A percentile compares a stretch with the other conserved stretches of the same genome.
phyloP scores from a whole-genome alignment of 2,329 filamentous ascomycete species.

The Nothophoma quercina region DNA sequence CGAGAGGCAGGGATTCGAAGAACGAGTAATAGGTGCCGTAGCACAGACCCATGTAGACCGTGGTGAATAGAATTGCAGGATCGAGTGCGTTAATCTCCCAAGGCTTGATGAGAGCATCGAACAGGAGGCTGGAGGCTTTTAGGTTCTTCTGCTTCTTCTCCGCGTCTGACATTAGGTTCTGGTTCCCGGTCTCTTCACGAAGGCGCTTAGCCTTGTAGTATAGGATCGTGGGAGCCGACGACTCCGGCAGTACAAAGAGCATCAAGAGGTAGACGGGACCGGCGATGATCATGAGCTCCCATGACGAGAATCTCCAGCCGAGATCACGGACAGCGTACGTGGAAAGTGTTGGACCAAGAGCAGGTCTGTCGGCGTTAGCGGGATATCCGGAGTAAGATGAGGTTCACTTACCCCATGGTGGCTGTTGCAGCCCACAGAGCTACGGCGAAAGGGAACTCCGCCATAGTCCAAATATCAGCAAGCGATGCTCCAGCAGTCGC shows the following conservation, averaged over 20 bases:
- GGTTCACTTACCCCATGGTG: constrained; percentile 54
- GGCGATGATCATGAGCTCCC: constrained; percentile 82
- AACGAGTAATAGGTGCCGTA: constrained; percentile 78
- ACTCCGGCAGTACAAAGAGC: constrained; percentile 84
- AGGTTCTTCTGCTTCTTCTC: constrained; percentile 69
- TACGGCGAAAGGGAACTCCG: constrained; percentile 53
- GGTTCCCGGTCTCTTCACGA: constrained; percentile 70
- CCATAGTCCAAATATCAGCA: constrained; percentile 47
- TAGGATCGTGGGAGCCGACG: constrained; percentile 71
- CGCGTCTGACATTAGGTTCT: constrained; percentile 75
- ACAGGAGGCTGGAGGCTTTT: constrained; percentile 49
- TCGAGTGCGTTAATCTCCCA: constrained; percentile 85
- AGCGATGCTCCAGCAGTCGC: constrained; percentile 46
- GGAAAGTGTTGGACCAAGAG: constrained; percentile 68
- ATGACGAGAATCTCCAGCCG: constrained; percentile 84
- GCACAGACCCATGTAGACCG: constrained; percentile 81
- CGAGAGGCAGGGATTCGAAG: constrained; percentile 67
- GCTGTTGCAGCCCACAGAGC: constrained; percentile 52
- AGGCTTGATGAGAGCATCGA: constrained; percentile 70
- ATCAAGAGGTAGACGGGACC: constrained; percentile 75
- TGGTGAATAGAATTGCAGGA: constrained; percentile 82
- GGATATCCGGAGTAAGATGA: fast-evolving
- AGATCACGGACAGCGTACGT: constrained; percentile 74
- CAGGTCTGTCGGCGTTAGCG: constrained; percentile 55
- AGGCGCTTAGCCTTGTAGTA: constrained; percentile 72